These are phyloP conservation scores for Penicillium salamii DNA, from an alignment of 495 filamentous ascomycete species.

Conservation along the genomic window DNA sequence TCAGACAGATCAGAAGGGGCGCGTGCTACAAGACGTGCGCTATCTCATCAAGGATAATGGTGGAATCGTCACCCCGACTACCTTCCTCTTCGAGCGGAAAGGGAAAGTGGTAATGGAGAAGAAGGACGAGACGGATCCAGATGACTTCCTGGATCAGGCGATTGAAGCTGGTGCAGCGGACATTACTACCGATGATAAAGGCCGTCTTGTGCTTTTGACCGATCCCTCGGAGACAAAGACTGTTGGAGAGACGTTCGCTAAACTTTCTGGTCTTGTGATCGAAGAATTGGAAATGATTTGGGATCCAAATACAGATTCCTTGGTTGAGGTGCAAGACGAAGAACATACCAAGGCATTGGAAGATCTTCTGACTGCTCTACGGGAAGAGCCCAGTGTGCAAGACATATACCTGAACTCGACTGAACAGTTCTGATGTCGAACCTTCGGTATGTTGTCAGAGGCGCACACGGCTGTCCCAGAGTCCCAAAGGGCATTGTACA, in stretches of 20 bases:
- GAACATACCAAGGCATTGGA: slow-evolving; percentile 54
- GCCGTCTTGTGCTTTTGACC: slow-evolving; percentile 69
- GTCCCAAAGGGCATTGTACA: slow-evolving; percentile 15
- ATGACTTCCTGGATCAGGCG: slow-evolving; percentile 76
- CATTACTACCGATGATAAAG: slow-evolving; percentile 66
- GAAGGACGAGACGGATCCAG: slow-evolving; percentile 57
- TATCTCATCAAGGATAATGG: slow-evolving; percentile 62
- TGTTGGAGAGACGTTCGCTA: slow-evolving; percentile 59
- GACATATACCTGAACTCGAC: slow-evolving; percentile 64
- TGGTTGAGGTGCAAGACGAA: slow-evolving; percentile 53
- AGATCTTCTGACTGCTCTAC: slow-evolving; percentile 35
- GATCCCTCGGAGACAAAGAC: slow-evolving; percentile 66
- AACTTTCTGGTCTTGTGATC: slow-evolving; percentile 58
- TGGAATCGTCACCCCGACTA: slow-evolving; percentile 68
- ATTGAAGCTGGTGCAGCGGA: slow-evolving; percentile 86
- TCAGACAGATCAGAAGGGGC: slow-evolving; percentile 75
- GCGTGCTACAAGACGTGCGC: slow-evolving; percentile 69
- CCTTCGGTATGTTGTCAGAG: background rate
- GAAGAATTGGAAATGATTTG: slow-evolving; percentile 77
- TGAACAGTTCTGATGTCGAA: slow-evolving; percentile 22
- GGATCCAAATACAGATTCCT: slow-evolving; percentile 77
- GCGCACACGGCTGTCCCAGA: background rate
- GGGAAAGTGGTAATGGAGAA: slow-evolving; percentile 69
- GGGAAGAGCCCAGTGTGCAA: slow-evolving; percentile 62
- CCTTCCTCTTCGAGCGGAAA: slow-evolving; percentile 79